A percentile compares a stretch with the other conserved stretches of the same genome.
phyloP scores from a whole-genome alignment of 73 alveolate species.

The Paramecium sexaurelia region DNA sequence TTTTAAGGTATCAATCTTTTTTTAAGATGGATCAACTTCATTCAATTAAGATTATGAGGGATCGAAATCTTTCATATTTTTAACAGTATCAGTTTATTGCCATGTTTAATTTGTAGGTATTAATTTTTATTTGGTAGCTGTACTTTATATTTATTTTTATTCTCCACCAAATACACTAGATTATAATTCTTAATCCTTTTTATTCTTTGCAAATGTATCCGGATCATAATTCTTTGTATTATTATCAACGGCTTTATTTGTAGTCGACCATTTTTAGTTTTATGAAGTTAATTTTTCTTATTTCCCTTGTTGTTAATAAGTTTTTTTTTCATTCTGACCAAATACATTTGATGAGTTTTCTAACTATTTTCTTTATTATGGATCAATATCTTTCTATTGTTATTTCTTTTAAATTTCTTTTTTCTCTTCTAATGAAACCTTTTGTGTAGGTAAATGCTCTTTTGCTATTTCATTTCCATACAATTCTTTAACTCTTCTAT shows the following conservation, averaged over 20 bases:
- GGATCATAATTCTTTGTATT: slow-evolving; percentile 12
- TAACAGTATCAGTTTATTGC: slow-evolving; percentile 41
- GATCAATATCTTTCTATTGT: background rate
- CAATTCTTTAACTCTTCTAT: background rate
- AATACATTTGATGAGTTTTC: background rate
- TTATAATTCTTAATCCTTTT: slow-evolving; percentile 7
- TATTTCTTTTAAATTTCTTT: background rate
- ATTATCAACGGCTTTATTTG: background rate
- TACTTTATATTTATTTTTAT: background rate
- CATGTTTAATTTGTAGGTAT: slow-evolving; percentile 37
- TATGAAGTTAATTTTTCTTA: slow-evolving; percentile 1
- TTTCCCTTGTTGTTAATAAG: background rate
- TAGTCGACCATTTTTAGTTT: background rate
- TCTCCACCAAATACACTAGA: slow-evolving; percentile 24
- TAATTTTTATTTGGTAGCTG: slow-evolving; percentile 10
- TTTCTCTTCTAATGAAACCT: background rate
- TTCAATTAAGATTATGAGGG: slow-evolving; percentile 19
- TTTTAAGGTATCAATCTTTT: slow-evolving; percentile 29
- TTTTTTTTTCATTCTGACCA: background rate
- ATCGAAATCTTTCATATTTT: slow-evolving; percentile 49
- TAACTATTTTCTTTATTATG: background rate
- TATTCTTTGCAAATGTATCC: slow-evolving; percentile 36
- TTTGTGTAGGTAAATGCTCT: slow-evolving; percentile 13
- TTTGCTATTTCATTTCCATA: slow-evolving; percentile 22
- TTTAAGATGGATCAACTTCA: background rate